These are phyloP conservation scores for Hordeum pubiflorum DNA, from an alignment of 202 grass and related monocot species.

Conservation along the genomic window DNA sequence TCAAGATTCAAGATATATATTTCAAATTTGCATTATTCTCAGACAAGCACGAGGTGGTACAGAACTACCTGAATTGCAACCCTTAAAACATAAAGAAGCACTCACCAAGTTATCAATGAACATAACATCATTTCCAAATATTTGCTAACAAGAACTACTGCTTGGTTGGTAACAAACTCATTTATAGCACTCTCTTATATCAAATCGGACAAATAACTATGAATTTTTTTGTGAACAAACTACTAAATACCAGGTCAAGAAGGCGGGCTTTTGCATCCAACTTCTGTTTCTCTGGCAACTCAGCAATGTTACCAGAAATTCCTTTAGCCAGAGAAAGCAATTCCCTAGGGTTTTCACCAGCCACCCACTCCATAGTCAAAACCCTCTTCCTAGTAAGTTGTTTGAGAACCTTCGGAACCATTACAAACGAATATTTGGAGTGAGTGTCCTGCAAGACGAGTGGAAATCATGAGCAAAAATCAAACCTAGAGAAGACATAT, in stretches of 20 bases:
- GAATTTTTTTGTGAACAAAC: background rate
- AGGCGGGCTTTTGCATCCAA: constrained; percentile 57
- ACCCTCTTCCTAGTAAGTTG: constrained; percentile 77
- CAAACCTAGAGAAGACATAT: background rate
- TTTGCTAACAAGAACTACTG: background rate
- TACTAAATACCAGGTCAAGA: constrained; percentile 78
- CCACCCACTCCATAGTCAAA: constrained; percentile 89
- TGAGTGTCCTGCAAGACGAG: constrained; percentile 62
- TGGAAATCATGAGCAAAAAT: constrained; percentile 28
- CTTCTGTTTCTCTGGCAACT: constrained; percentile 45
- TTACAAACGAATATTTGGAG: constrained; percentile 72
- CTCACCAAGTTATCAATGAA: background rate
- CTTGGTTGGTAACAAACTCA: background rate
- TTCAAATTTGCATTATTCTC: constrained; percentile 4
- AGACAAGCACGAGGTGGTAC: constrained; percentile 2
- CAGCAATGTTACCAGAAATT: constrained; percentile 15
- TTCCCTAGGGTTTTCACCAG: constrained; percentile 72
- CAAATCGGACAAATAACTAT: background rate
- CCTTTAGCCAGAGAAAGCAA: constrained; percentile 71
- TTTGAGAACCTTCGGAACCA: constrained; percentile 70
- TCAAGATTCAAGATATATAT: background rate
- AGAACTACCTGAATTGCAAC: background rate
- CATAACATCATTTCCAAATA: background rate
- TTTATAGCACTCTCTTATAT: background rate
- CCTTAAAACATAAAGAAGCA: background rate